phyloP scores from a whole-genome alignment of 768 basidiomycete genomes.

The Psilocybe tampanensis region DNA sequence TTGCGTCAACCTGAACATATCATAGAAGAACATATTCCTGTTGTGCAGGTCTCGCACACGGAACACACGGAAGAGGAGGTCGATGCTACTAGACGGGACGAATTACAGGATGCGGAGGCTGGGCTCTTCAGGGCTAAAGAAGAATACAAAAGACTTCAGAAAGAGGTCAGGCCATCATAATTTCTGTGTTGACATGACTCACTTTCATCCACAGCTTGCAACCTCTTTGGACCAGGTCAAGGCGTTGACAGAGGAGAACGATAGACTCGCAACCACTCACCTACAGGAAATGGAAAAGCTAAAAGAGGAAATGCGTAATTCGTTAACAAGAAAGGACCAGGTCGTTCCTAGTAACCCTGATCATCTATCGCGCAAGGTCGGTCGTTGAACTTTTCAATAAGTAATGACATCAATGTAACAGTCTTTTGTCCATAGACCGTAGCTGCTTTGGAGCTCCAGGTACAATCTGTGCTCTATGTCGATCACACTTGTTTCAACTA shows the following conservation, averaged over 20 bases:
- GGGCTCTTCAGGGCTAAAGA: conserved; percentile 32
- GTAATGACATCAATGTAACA: neutral
- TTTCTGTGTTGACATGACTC: neutral
- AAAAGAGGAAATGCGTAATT: neutral
- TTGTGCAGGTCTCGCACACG: neutral
- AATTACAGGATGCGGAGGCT: conserved; percentile 29
- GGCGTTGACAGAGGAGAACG: conserved; percentile 19
- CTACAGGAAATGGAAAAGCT: conserved; percentile 14
- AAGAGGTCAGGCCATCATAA: conserved; percentile 22
- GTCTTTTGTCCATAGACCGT: neutral
- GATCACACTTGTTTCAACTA: neutral
- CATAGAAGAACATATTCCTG: neutral
- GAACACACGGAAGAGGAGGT: conserved; percentile 10
- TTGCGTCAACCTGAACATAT: neutral
- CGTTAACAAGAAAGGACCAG: neutral
- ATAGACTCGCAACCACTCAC: conserved; percentile 12
- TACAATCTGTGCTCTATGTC: conserved; percentile 1
- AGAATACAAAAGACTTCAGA: conserved; percentile 30
- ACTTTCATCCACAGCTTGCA: conserved; percentile 15
- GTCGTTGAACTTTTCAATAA: neutral
- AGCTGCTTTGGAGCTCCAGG: conserved; percentile 14
- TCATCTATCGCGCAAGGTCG: neutral
- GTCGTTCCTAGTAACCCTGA: neutral
- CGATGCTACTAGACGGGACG: conserved; percentile 17
- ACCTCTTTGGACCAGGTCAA: conserved; percentile 17